These are phyloP conservation scores for Populus pruinosa DNA, from an alignment of 345 rosid genomes.

Conservation along the genomic window DNA sequence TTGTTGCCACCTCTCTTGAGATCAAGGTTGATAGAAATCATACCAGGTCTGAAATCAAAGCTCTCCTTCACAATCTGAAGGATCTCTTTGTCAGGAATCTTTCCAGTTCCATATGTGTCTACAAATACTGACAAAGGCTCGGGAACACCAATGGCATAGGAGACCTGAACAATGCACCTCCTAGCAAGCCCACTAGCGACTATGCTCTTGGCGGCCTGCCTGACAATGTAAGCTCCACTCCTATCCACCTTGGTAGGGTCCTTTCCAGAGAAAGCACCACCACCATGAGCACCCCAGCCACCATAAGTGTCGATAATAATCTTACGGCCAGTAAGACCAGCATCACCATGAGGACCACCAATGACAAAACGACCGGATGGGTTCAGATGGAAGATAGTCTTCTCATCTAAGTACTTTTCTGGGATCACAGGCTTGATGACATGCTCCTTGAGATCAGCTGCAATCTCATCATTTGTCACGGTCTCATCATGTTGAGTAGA, in stretches of 20 bases:
- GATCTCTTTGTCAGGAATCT: slow-evolving; percentile 76
- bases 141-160: slow-evolving; percentile 61
- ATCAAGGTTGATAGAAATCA: slow-evolving; percentile 74
- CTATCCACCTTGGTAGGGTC: slow-evolving; percentile 81
- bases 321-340: slow-evolving; percentile 78
- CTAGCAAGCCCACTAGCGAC: slow-evolving; percentile 54
- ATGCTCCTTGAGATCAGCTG: slow-evolving; percentile 74
- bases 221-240: slow-evolving; percentile 73
- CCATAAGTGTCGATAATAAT: slow-evolving; percentile 80
- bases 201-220: slow-evolving; percentile 77
- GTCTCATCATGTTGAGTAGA: slow-evolving; percentile 60
- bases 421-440: slow-evolving; percentile 75
- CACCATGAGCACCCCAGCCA: slow-evolving; percentile 82
- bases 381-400: slow-evolving; percentile 81
- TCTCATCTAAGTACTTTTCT: slow-evolving; percentile 69
- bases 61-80: slow-evolving; percentile 77
- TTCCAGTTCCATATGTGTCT: slow-evolving; percentile 52
- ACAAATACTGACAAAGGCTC: slow-evolving; percentile 59
- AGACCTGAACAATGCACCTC: slow-evolving; percentile 62
- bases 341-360: slow-evolving; percentile 80
- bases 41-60: slow-evolving; percentile 86
- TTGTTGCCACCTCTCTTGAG: slow-evolving; percentile 75
- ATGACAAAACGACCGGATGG: slow-evolving; percentile 80
- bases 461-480: slow-evolving; percentile 65
- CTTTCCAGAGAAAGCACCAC: slow-evolving; percentile 81